Percentiles rank a stretch among this genome's conserved stretches.
phyloP scores from a whole-genome alignment of 1,284 basidiomycete genomes.

The Cutaneotrichosporon mucoides region DNA sequence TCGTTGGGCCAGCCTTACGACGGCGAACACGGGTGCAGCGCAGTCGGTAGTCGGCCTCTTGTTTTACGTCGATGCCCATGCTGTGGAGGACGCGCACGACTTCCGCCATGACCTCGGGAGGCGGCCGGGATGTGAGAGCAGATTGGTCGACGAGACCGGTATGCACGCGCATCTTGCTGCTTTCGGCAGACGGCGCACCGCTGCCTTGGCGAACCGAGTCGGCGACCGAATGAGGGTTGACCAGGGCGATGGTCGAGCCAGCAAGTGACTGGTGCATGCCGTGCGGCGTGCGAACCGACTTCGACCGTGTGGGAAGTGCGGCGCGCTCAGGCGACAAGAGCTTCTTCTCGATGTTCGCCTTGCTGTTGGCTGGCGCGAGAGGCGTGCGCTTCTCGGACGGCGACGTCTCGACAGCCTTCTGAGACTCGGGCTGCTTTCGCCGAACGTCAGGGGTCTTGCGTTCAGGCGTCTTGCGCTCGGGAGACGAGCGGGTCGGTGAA shows the following conservation, averaged over 20 bases:
- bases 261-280: neutral
- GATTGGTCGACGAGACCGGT: slow-evolving; percentile 90
- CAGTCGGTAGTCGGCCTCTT: slow-evolving; percentile 84
- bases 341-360: slow-evolving; percentile 27
- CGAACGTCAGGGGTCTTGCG: no score
- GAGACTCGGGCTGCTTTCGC: neutral
- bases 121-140: slow-evolving; percentile 78
- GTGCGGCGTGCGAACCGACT: slow-evolving; percentile 15
- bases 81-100: slow-evolving; percentile 71
- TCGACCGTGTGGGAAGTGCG: slow-evolving; percentile 12
- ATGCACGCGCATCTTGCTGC: slow-evolving; percentile 71
- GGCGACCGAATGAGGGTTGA: neutral
- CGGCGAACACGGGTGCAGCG: slow-evolving; percentile 71
- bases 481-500: neutral
- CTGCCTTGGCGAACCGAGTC: neutral
- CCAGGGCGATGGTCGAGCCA: neutral
- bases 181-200: slow-evolving; percentile 38
- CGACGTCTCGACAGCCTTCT: neutral
- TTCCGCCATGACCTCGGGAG: slow-evolving; percentile 81
- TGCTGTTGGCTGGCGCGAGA: slow-evolving; percentile 18
- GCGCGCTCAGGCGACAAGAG: slow-evolving; percentile 5
- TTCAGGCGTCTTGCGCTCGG: neutral
- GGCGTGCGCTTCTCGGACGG: slow-evolving; percentile 6
- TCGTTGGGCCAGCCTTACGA: slow-evolving; percentile 55
- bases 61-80: slow-evolving; percentile 86